Base-by-base conservation (phyloP, 2,329 filamentous ascomycete species). In the Phoma sp. region DNA sequence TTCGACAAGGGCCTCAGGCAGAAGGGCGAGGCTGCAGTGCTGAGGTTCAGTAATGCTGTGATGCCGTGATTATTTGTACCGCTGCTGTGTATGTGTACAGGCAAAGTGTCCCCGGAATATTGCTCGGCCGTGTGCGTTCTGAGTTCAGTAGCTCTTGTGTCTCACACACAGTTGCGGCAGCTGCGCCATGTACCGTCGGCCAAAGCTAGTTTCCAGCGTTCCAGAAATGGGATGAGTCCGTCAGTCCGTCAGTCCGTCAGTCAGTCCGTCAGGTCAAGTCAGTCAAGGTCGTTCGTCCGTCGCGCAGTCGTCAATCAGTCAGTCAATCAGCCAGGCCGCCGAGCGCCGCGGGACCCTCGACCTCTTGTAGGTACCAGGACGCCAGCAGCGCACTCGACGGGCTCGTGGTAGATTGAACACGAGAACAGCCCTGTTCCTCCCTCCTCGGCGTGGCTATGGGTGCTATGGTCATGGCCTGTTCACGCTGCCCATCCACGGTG, bases 71-170 rank as follows among this genome's bases (percentile, higher is more conserved):
- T 5, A 12, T 29, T 6, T 8, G 25, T 6, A 10, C 25, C 7
- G 7, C 7, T 8, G 25, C 9, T 8, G 6, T 25, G 25, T 25
- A 29, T 29, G 29, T 15, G 29, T 31, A 31, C 15, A 31, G 29
- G 3, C 29, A 31, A 13, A 13, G 10, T 13, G 29, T 31, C 2
- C 29, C 8, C 44, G 25, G 31, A 25, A 2, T 22, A 17, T 24
- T 33, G n/a, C 31, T 51, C 32, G 36, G 43, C 43, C 38, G 51
- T 43, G 38, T 33, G 43, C 43, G 41, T 25, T 48, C 43, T 33
- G 43, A 38, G 41, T 25, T 48, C 43, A 41, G 22, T 43, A 37
- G 51, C 51, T 53, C 43, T 47, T n/a, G 50, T 52, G 43, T 55
- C 40, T 45, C 45, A 27, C 45, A 25, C 21, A 19, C 33, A 21